Evolutionary conservation across 1,139 yeast species (phyloP).

Genomic region (Saccharomyces uvarum): DNA sequence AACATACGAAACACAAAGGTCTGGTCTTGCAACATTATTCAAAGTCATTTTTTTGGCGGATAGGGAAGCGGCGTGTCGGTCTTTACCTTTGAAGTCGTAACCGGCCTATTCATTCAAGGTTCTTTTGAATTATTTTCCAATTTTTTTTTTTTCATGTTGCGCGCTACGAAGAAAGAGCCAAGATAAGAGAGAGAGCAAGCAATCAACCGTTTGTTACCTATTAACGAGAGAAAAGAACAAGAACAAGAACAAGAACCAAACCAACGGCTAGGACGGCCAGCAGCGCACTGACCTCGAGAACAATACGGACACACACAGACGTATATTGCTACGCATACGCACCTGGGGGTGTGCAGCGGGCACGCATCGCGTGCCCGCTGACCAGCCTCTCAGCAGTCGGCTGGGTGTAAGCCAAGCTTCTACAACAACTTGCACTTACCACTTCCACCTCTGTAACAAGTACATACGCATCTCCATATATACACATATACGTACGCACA

Average conservation of each 20-base stretch:
- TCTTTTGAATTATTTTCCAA: background rate
- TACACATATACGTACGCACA: background rate
- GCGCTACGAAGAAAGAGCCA: background rate
- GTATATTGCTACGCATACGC: too few species aligned
- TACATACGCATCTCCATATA: too few species aligned
- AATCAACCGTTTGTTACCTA: background rate
- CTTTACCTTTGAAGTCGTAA: background rate
- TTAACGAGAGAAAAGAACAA: background rate
- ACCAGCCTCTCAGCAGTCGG: too few species aligned
- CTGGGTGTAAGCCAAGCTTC: too few species aligned
- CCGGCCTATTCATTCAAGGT: background rate
- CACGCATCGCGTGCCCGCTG: too few species aligned
- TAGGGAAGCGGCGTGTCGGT: background rate
- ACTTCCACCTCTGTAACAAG: too few species aligned
- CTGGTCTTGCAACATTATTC: conserved; percentile 32
- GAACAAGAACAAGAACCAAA: background rate
- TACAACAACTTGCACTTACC: too few species aligned
- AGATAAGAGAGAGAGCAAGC: background rate
- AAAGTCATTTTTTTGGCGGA: conserved; percentile 14
- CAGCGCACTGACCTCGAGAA: background rate
- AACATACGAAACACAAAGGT: conserved; percentile 37
- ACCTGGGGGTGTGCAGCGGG: too few species aligned
- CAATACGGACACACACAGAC: background rate
- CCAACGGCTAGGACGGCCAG: too few species aligned
- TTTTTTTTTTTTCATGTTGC: background rate